Evolutionary conservation across 345 rosid species (phyloP).

Genomic region (Dimocarpus longan): DNA sequence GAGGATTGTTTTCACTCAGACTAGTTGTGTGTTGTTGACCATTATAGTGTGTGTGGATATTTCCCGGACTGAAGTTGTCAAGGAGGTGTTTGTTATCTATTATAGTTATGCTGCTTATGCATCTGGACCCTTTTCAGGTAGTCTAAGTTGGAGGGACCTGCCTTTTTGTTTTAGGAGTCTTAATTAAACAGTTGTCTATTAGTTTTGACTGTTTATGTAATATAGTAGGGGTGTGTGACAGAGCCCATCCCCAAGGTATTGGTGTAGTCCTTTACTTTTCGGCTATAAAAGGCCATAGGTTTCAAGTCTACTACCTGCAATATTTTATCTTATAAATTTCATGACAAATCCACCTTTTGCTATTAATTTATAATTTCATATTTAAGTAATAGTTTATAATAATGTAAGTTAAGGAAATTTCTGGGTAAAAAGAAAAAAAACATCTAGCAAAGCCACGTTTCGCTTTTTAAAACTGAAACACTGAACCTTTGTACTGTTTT

Average conservation of each 20-base stretch:
- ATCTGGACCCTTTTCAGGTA: not conserved
- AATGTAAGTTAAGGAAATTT: not conserved
- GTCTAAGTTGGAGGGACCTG: not conserved
- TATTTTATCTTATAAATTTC: not conserved
- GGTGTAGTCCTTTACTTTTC: not conserved
- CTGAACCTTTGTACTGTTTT: too few species aligned
- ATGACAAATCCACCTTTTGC: too few species aligned
- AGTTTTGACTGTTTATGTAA: not conserved
- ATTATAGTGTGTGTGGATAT: not conserved
- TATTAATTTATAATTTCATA: too few species aligned
- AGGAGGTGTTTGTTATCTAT: conserved; percentile 1
- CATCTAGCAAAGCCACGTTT: not conserved
- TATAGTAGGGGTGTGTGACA: not conserved
- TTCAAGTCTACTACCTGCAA: not conserved
- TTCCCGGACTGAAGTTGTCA: not conserved
- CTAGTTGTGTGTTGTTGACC: not conserved
- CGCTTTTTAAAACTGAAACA: too few species aligned
- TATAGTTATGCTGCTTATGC: not conserved
- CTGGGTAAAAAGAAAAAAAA: not conserved
- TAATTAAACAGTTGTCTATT: not conserved
- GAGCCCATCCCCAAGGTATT: not conserved
- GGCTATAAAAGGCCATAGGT: not conserved
- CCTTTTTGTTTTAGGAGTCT: not conserved
- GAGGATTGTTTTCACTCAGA: not conserved
- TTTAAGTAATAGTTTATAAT: too few species aligned